Conservation (phyloP, 768 basidiomycete species). For the Lactarius psammicola region DNA sequence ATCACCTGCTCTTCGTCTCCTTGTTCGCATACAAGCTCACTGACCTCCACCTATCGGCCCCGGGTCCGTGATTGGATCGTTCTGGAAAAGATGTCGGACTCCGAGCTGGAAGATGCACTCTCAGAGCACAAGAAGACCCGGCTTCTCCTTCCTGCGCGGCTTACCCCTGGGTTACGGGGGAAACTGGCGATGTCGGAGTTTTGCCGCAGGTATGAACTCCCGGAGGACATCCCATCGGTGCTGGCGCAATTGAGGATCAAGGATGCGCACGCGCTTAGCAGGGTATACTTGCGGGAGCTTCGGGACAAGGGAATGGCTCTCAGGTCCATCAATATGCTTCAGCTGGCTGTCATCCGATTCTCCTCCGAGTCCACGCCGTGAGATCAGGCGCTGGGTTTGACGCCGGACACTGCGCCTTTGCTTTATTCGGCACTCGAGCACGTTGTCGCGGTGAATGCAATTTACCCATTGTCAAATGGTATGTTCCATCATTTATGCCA, state of each 20-base stretch:
- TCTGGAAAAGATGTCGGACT: constrained; percentile 19
- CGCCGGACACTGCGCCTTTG: not conserved
- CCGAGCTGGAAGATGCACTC: constrained; percentile 16
- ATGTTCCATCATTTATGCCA: not conserved
- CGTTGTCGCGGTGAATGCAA: not conserved
- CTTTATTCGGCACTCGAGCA: not conserved
- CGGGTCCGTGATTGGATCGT: not conserved
- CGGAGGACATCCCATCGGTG: constrained; percentile 10
- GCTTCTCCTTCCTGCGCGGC: constrained; percentile 20
- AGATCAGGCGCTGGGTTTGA: not conserved
- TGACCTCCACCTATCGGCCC: not conserved
- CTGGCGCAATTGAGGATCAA: constrained; percentile 16
- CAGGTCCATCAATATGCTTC: constrained; percentile 19
- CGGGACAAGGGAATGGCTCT: constrained; percentile 3
- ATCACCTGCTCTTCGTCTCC: not conserved
- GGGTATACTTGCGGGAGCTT: constrained; percentile 17
- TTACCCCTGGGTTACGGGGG: constrained; percentile 13
- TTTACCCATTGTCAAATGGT: not conserved
- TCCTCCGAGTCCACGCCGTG: constrained; percentile 21
- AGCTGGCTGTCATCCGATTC: constrained; percentile 17
- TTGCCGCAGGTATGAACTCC: constrained; percentile 17
- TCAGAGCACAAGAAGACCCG: constrained; percentile 11
- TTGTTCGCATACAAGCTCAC: not conserved
- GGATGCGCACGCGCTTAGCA: constrained; percentile 16
- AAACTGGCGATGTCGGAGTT: constrained; percentile 14